Conservation (phyloP, 257 asterid species). For the Penstemon barbatus region DNA sequence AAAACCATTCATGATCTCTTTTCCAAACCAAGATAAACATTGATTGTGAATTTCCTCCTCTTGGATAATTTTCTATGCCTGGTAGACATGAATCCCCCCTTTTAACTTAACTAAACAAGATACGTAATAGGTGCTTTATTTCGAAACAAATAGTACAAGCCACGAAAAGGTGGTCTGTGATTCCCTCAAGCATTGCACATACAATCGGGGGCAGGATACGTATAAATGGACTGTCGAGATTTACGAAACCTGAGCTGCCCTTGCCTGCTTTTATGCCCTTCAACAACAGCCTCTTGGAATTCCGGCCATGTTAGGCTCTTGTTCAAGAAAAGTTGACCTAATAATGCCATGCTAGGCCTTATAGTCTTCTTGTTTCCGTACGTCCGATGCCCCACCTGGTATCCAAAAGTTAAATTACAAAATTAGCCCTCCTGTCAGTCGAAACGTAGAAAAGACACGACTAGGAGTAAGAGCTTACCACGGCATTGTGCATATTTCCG, state of each 20-base stretch:
- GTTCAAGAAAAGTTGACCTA: slow-evolving; percentile 90
- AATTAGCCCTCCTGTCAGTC: neutral
- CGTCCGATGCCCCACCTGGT: slow-evolving; percentile 81
- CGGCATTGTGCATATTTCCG: slow-evolving; percentile 97
- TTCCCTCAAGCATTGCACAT: slow-evolving; percentile 65
- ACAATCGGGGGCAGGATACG: slow-evolving; percentile 96
- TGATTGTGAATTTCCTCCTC: slow-evolving; percentile 25
- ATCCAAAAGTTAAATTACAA: neutral
- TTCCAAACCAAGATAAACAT: slow-evolving; percentile 21
- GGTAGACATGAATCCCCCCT: slow-evolving; percentile 14
- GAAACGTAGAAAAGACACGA: neutral
- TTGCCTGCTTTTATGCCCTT: slow-evolving; percentile 80
- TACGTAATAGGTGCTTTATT: slow-evolving; percentile 32
- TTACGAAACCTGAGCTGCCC: slow-evolving; percentile 78
- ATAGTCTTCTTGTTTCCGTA: slow-evolving; percentile 73
- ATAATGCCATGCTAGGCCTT: slow-evolving; percentile 83
- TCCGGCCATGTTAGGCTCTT: slow-evolving; percentile 78
- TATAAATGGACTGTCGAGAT: slow-evolving; percentile 70
- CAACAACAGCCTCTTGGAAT: slow-evolving; percentile 58
- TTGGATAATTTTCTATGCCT: slow-evolving; percentile 12
- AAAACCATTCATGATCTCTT: slow-evolving; percentile 21
- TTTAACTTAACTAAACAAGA: slow-evolving; percentile 34
- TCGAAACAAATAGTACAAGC: slow-evolving; percentile 27
- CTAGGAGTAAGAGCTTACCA: slow-evolving; percentile 48
- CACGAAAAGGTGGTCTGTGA: slow-evolving; percentile 9